These are phyloP conservation scores for Trichophyton simii DNA, from an alignment of 2,329 filamentous ascomycete genomes.

Conservation along the genomic window DNA sequence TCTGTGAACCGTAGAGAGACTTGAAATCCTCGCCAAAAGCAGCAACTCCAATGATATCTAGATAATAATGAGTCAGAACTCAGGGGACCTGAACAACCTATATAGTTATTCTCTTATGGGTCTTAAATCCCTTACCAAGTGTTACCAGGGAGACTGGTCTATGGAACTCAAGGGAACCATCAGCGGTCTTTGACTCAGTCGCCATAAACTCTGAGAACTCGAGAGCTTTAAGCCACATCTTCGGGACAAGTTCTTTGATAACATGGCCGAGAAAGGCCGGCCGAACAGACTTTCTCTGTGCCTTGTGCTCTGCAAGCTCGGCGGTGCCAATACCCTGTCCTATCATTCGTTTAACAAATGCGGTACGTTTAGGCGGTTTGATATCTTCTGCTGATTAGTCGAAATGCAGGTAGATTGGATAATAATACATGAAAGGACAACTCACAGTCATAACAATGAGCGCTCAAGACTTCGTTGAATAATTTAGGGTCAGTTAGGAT, in stretches of 20 bases:
- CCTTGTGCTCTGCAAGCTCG: conserved; percentile 40
- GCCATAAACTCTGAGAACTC: conserved; percentile 24
- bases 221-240: conserved; percentile 30
- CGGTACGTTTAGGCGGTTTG: conserved; percentile 35
- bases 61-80: conserved; percentile 32
- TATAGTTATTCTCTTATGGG: background rate
- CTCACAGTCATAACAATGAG: conserved; percentile 43
- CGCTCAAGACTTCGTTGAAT: conserved; percentile 41
- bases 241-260: conserved; percentile 23
- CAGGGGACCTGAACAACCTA: conserved; percentile 5
- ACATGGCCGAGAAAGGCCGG: conserved; percentile 28
- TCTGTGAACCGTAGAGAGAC: conserved; percentile 38
- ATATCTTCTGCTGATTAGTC: background rate
- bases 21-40: conserved; percentile 47
- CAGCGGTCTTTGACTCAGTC: conserved; percentile 10
- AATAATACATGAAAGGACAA: background rate
- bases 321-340: conserved; percentile 41
- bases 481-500: conserved; percentile 25
- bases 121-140: conserved; percentile 2
- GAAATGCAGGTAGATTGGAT: background rate
- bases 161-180: conserved; percentile 25
- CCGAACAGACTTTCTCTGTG: conserved; percentile 31
- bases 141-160: conserved; percentile 22
- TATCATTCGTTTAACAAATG: conserved; percentile 37
- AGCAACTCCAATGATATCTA: conserved; percentile 45